Conservation (phyloP, 202 grass and related monocot genomes). For the Carex sylvatica region DNA sequence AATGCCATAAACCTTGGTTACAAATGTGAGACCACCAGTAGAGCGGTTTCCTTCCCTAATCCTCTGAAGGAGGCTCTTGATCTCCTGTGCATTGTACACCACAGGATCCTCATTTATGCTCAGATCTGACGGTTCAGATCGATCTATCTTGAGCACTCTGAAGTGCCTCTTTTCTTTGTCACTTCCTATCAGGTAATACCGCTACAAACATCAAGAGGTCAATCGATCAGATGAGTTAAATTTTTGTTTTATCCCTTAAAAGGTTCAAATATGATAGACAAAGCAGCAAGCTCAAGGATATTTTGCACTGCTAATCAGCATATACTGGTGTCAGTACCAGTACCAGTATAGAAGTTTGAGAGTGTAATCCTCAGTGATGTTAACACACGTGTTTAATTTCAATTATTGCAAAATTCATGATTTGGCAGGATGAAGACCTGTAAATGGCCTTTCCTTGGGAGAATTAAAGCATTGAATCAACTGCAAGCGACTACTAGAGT, state of each 20-base stretch:
- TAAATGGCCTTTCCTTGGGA: background rate
- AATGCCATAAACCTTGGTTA: conserved; percentile 91
- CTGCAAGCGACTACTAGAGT: background rate
- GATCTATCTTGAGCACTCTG: conserved; percentile 96
- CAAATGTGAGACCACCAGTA: conserved; percentile 70
- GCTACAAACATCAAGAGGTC: conserved; percentile 35
- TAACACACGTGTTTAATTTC: background rate
- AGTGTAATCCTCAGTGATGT: background rate
- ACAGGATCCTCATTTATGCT: conserved; percentile 89
- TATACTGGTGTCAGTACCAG: background rate
- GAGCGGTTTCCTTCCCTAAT: conserved; percentile 84
- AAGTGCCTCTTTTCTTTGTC: conserved; percentile 82
- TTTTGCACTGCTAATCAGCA: background rate
- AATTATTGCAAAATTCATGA: background rate
- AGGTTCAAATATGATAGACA: background rate
- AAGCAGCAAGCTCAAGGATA: background rate
- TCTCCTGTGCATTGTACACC: conserved; percentile 76
- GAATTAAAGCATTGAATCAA: background rate
- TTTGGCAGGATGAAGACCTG: background rate
- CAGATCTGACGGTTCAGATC: conserved; percentile 76
- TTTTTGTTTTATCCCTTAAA: background rate
- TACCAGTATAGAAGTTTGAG: background rate
- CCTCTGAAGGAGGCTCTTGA: conserved; percentile 80
- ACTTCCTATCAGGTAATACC: conserved; percentile 92
- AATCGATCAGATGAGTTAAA: background rate